phyloP scores from a whole-genome alignment of 805 yeast species.

The Clavispora phyllophila region DNA sequence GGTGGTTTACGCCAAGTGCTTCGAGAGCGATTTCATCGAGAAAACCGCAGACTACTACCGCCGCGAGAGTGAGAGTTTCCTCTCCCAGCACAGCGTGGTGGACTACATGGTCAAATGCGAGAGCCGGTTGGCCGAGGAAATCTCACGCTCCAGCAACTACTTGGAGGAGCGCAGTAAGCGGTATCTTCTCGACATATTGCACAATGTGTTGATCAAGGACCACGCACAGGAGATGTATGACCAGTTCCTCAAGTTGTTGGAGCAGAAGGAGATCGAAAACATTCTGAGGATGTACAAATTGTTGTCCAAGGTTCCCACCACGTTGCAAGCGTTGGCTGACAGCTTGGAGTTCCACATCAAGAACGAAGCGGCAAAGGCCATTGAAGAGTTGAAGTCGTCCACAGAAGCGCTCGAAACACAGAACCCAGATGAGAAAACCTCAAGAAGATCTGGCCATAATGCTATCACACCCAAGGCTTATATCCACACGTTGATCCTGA shows the following conservation, averaged over 20 bases:
- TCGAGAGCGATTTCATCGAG: conserved; percentile 72
- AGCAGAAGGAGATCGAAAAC: conserved; percentile 65
- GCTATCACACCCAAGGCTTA: conserved; percentile 72
- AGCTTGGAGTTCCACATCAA: conserved; percentile 71
- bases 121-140: conserved; percentile 76
- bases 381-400: conserved; percentile 47
- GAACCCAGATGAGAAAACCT: conserved; percentile 12
- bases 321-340: conserved; percentile 72
- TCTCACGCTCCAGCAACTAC: conserved; percentile 67
- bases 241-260: conserved; percentile 72
- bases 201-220: conserved; percentile 68
- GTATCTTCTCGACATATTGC: conserved; percentile 69
- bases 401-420: conserved; percentile 21
- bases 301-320: conserved; percentile 71
- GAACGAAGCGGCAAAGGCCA: conserved; percentile 40
- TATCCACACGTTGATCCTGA: conserved; percentile 67
- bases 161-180: conserved; percentile 83
- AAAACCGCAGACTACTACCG: conserved; percentile 65
- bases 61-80: conserved; percentile 61
- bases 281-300: conserved; percentile 72
- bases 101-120: conserved; percentile 89
- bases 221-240: conserved; percentile 73
- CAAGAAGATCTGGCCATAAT: conserved; percentile 17
- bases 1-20: conserved; percentile 72
- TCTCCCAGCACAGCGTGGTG: conserved; percentile 73